Conservation (phyloP, 208 protist genomes). For the Novymonas esmeraldas region DNA sequence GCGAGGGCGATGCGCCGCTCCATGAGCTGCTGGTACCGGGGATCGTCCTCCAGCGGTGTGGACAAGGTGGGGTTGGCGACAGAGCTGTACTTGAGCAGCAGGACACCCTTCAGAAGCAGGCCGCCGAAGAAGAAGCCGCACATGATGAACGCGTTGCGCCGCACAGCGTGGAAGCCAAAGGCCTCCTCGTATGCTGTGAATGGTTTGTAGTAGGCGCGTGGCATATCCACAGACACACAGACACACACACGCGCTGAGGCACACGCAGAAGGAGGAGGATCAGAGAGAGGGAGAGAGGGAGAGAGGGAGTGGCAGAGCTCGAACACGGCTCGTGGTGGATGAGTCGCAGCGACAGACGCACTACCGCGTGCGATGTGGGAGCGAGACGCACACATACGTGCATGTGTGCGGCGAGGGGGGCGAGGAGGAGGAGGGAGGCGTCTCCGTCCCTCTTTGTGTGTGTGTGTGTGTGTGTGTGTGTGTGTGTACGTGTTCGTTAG, state of each 20-base stretch:
- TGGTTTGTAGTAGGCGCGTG: conserved; percentile 81
- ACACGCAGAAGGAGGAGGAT: background rate
- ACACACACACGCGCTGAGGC: too few relatives aligned
- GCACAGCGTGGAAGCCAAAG: conserved; percentile 68
- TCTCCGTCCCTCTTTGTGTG: too few relatives aligned
- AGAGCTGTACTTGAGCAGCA: conserved; percentile 58
- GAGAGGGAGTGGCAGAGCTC: background rate
- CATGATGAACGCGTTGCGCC: conserved; percentile 74
- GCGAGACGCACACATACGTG: background rate
- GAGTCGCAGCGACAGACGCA: background rate
- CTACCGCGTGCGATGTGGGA: background rate
- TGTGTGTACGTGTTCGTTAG: background rate
- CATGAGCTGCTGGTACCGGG: conserved; percentile 52
- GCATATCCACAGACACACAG: conserved; percentile 43
- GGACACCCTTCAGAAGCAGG: conserved; percentile 60
- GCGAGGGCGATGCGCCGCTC: conserved; percentile 48
- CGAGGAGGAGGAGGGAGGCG: background rate
- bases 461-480: background rate
- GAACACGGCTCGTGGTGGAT: background rate
- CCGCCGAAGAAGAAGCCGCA: conserved; percentile 67
- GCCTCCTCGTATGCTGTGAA: conserved; percentile 86
- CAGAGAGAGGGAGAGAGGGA: conserved; percentile 10
- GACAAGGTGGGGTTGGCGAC: conserved; percentile 20
- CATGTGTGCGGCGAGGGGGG: conserved; percentile 4
- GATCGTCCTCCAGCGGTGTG: conserved; percentile 42